Evolutionary conservation across 176 grass and related monocot species (phyloP).

Genomic region (Oropetium thomaeum): DNA sequence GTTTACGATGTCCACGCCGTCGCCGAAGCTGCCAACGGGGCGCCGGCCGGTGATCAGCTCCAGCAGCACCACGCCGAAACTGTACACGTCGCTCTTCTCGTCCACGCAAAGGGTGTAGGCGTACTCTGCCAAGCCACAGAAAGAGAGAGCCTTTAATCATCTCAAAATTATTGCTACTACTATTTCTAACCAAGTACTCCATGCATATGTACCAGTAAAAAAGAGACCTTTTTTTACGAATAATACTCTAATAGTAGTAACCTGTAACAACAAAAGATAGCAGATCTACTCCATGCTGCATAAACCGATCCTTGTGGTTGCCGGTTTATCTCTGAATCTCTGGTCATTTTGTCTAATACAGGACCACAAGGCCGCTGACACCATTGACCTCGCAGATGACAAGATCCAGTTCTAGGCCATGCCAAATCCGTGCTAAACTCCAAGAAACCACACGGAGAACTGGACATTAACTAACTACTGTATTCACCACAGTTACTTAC

Average conservation of each 20-base stretch:
- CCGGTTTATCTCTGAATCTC: background rate
- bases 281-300: no score
- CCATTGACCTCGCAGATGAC: background rate
- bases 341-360: background rate
- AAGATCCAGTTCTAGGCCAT: constrained; percentile 9
- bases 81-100: constrained; percentile 75
- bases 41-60: constrained; percentile 71
- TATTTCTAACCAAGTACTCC: background rate
- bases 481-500: no score
- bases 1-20: constrained; percentile 83
- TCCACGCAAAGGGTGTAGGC: constrained; percentile 78
- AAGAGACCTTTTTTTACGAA: no score
- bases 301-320: no score
- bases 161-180: no score
- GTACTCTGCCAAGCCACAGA: constrained; percentile 37
- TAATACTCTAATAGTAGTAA: no score
- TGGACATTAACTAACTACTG: no score
- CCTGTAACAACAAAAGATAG: no score
- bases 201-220: no score
- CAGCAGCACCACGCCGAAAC: constrained; percentile 69
- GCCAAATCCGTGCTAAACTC: constrained; percentile 24
- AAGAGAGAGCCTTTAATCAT: background rate
- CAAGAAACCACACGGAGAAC: no score
- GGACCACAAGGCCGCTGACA: background rate
- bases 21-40: constrained; percentile 69